These are phyloP conservation scores for Aspergillus steynii DNA, from an alignment of 495 filamentous ascomycete genomes.

Conservation along the genomic window DNA sequence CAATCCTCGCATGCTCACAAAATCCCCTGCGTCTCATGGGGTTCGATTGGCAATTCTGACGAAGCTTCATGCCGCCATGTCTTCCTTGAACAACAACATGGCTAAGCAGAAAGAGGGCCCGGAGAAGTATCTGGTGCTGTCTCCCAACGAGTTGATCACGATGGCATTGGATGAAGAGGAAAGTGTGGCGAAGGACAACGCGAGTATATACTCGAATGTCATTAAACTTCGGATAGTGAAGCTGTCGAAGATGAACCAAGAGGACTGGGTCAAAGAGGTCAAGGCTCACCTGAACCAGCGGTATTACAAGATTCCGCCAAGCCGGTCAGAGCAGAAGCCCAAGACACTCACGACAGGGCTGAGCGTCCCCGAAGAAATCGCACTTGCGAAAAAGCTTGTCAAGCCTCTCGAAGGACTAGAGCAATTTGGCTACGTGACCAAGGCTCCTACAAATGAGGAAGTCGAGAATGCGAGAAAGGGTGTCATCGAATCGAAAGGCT, in stretches of 20 bases:
- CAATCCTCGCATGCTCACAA: constrained; percentile 77
- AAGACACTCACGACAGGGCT: constrained; percentile 65
- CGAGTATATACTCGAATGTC: constrained; percentile 72
- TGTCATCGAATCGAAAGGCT: constrained; percentile 65
- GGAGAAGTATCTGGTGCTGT: constrained; percentile 60
- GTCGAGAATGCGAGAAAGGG: constrained; percentile 63
- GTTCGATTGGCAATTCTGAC: constrained; percentile 66
- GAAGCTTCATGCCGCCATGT: constrained; percentile 72
- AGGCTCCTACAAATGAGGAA: constrained; percentile 59
- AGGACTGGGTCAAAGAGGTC: constrained; percentile 62
- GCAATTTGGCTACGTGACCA: constrained; percentile 72
- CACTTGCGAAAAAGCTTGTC: constrained; percentile 57
- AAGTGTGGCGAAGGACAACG: constrained; percentile 63
- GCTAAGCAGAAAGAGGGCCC: constrained; percentile 50
- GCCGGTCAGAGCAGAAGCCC: constrained; percentile 19
- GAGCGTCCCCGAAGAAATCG: constrained; percentile 63
- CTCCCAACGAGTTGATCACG: constrained; percentile 68
- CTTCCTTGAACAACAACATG: constrained; percentile 64
- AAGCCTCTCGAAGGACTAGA: constrained; percentile 60
- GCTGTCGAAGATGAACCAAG: constrained; percentile 68
- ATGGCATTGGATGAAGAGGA: constrained; percentile 86
- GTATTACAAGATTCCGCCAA: constrained; percentile 43
- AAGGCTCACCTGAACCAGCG: constrained; percentile 39
- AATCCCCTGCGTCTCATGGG: constrained; percentile 68
- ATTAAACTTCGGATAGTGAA: constrained; percentile 76